Evolutionary conservation across 2,329 filamentous ascomycete genomes (phyloP).

Genomic region (Aspergillus fumigatus): DNA sequence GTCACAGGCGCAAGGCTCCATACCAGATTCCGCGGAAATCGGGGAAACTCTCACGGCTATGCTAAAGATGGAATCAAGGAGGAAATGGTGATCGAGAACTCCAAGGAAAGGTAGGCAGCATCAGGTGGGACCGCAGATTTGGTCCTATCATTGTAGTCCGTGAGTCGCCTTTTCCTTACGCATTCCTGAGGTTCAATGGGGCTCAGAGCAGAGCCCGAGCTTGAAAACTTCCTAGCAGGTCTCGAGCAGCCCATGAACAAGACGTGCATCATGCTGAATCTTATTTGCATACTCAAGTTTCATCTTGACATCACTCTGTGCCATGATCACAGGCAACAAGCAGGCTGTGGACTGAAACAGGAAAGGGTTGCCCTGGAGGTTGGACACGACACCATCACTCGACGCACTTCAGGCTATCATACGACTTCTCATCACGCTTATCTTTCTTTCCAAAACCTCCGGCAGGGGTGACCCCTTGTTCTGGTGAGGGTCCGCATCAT

Average conservation of each 20-base stretch:
- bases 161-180: constrained; percentile 8
- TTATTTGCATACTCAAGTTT: neutral
- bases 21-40: constrained; percentile 14
- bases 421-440: neutral
- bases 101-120: constrained; percentile 8
- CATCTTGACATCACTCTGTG: neutral
- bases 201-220: neutral
- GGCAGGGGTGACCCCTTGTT: neutral
- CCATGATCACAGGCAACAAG: neutral
- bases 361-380: neutral
- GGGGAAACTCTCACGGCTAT: constrained; percentile 10
- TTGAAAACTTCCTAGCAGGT: neutral
- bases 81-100: constrained; percentile 11
- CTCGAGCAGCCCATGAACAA: neutral
- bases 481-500: neutral
- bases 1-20: constrained; percentile 10
- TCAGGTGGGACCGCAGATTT: constrained; percentile 3
- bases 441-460: neutral
- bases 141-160: constrained; percentile 16
- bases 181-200: constrained; percentile 10
- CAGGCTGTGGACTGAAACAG: neutral
- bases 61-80: constrained; percentile 5
- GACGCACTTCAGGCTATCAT: neutral
- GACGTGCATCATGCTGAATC: neutral
- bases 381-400: neutral